Evolutionary conservation across 2,329 filamentous ascomycete genomes (phyloP).

Genomic region (Penicillium rolfsii): DNA sequence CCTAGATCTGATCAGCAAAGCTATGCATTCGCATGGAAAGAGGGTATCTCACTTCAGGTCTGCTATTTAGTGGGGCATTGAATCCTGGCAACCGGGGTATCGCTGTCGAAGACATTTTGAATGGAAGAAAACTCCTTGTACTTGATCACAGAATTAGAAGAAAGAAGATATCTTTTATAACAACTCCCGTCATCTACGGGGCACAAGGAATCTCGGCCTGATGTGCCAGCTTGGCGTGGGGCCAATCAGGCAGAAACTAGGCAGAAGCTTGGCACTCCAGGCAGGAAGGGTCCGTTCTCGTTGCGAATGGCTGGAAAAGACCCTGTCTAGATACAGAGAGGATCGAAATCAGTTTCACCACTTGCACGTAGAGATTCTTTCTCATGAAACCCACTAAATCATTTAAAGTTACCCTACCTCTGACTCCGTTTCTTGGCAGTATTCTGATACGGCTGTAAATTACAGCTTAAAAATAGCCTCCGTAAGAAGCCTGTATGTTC

Average conservation of each 20-base stretch:
- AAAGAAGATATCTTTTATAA: not conserved
- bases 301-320: not conserved
- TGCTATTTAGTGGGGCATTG: not conserved
- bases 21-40: not conserved
- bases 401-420: too few relatives aligned
- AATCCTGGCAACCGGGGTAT: not conserved
- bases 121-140: not conserved
- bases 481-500: too few relatives aligned
- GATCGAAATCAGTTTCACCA: too few relatives aligned
- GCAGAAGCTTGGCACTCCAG: slow-evolving; percentile 3
- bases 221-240: not conserved
- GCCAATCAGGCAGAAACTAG: slow-evolving; percentile 1
- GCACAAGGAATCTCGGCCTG: not conserved
- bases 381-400: too few relatives aligned
- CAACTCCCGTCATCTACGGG: too few relatives aligned
- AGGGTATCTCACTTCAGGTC: not conserved
- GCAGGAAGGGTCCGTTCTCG: not conserved
- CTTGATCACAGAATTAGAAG: not conserved
- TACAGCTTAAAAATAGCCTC: too few relatives aligned
- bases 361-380: too few relatives aligned
- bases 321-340: not conserved
- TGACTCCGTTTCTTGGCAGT: too few relatives aligned
- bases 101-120: not conserved
- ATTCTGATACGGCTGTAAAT: too few relatives aligned
- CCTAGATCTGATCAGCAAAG: not conserved